Evolutionary conservation across 441 rosid species (phyloP), one percentile per base, ranked within the genome.

Genomic region (Gossypium laxum): DNA sequence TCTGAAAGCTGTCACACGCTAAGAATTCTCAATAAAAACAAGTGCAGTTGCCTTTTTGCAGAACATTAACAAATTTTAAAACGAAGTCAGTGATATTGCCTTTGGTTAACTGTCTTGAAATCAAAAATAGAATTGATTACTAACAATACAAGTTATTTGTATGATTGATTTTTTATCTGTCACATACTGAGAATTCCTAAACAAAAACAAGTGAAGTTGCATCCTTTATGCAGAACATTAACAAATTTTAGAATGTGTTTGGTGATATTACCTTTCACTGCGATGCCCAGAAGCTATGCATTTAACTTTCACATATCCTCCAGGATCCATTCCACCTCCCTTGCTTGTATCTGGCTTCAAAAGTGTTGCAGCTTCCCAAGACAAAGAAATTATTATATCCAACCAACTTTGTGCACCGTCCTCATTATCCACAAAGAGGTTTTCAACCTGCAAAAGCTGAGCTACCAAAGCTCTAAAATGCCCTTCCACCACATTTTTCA

Each of bases 251-350:
- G 74, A 50, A 38, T 7, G 73, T 76, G 69, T 55, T 74, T 48
- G 65, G 47, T 18, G 70, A 63, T 45, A 43, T 77, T 84, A 89
- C 94, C 94, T 86, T 74, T 87, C 89, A 74, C 70, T 52, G 51
- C 88, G 85, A 70, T 71, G 77, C 48, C 92, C 94, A 79, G 83
- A 83, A 57, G 94, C 90, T 71, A 89, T 76, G 75, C 94, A 86
- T 79, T 89, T 89, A 67, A 89, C 88, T 82, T 89, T 89, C 72
- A 89, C 94, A 72, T 89, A 89, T 62, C 89, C 89, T 64, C 92
- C 94, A 11, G 94, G 94, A 78, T 87, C 94, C 94, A 89, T 89
- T 69, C 90, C 90, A 73, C 94, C 92, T 47, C 89, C 77, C 77
- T 74, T 85, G 72, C 94, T 89, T 45, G 80, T 87, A 80, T 89